Evolutionary conservation across 345 rosid species (phyloP), one percentile per base, ranked within the genome.

Genomic region (Linum trigynum): DNA sequence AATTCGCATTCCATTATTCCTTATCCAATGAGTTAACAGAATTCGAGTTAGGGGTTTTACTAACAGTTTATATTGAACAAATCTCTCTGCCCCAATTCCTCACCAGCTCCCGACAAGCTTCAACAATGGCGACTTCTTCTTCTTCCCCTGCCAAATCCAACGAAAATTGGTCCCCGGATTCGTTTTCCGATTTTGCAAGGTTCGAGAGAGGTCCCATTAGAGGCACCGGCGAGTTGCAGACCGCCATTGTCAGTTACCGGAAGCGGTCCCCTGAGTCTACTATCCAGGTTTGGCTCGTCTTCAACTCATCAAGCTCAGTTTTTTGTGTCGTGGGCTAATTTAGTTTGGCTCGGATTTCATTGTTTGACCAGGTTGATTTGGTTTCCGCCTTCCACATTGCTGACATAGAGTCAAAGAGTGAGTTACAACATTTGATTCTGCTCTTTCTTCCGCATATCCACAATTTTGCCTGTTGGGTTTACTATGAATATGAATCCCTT

Each of bases 321-420:
- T 38, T 12, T 23, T 0, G 32, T 23, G 32, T 23, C 32, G 32
- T 62, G 16, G 8, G 11, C 50, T 14, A 12, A n/a, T 51, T 64
- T 73, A 76, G 32, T 23, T 23, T 23, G 32, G 32, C 32, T 23
- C 32, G 32, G 32, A 23, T 23, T 23, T 23, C 32, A 23, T 23
- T 23, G 32, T 23, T 23, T 23, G 32, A 23, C 32, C 74, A 94
- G 99, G 92, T 90, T 69, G 96, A 94, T 86, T 88, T 90, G 82
- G 91, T 90, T 51, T 94, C 97, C 32, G 82, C 97, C 1, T 84
- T 94, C 76, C 99, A 94, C 74, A 86, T 90, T 61, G 99, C 91
- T 2, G 97, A 94, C 75, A 84, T 84, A 83, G 91, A 85, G 95
- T 90, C 75, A 84, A 86, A 83, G 91, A 85, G 95, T 90, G 83